Conservation (phyloP, 78 protist genomes). For the Mastigamoeba balamuthi region DNA sequence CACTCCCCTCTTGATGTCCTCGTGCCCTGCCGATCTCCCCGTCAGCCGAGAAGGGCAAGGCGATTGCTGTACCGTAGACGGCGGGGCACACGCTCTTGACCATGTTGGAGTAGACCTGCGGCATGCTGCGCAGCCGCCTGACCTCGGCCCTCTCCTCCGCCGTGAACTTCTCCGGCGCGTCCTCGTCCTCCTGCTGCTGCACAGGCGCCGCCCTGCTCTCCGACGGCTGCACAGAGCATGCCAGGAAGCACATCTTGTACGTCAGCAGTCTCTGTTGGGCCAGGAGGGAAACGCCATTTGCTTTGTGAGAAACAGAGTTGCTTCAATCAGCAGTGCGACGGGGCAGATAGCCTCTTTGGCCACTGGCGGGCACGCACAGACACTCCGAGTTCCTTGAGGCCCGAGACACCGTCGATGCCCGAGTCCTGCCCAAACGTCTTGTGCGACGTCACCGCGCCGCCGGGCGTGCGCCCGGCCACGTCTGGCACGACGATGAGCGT, state of each 20-base stretch:
- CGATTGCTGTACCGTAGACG: constrained; percentile 46
- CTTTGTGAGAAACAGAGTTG: no score
- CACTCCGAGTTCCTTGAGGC: constrained; percentile 84
- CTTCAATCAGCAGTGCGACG: no score
- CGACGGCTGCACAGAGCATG: constrained; percentile 29
- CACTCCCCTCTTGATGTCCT: constrained; percentile 87
- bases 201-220: neutral
- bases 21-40: constrained; percentile 46
- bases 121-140: constrained; percentile 17
- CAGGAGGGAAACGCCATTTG: no score
- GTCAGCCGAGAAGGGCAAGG: neutral
- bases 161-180: constrained; percentile 16
- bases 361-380: no score
- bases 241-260: constrained; percentile 83
- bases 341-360: no score
- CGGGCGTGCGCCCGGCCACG: constrained; percentile 37
- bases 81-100: constrained; percentile 66
- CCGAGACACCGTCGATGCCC: constrained; percentile 85
- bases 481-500: constrained; percentile 94
- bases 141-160: constrained; percentile 40
- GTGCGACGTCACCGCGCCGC: constrained; percentile 1
- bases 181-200: neutral
- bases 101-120: constrained; percentile 37
- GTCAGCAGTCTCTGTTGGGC: constrained; percentile 70
- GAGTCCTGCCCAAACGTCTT: constrained; percentile 17